A percentile compares a stretch with the other conserved stretches of the same genome.
Evolutionary conservation across 306 rosid species (phyloP).

Genomic region (Hippophae rhamnoides): DNA sequence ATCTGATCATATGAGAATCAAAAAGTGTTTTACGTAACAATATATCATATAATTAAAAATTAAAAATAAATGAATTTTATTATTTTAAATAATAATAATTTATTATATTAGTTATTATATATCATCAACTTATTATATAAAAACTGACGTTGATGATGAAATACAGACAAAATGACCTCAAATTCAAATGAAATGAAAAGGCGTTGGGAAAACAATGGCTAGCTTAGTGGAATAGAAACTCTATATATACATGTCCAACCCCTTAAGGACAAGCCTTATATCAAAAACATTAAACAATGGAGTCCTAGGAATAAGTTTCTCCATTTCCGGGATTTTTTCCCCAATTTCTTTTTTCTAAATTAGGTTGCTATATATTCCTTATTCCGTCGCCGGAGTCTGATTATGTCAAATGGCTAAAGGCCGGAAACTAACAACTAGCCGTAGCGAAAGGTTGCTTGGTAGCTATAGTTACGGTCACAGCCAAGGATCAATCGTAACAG

Average conservation of each 20-base stretch:
- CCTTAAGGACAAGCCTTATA: conserved; percentile 18
- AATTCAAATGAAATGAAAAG: conserved; percentile 67
- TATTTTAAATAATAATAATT: no score
- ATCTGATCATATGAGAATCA: background rate
- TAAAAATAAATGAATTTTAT: no score
- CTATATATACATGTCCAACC: conserved; percentile 46
- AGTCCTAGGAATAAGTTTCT: conserved; percentile 2
- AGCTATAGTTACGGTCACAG: conserved; percentile 29
- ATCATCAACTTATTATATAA: conserved; percentile 11
- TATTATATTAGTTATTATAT: background rate
- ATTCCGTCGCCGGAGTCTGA: conserved; percentile 22
- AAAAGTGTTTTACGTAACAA: no score
- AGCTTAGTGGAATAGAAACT: conserved; percentile 6
- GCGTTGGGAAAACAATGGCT: background rate
- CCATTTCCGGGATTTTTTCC: background rate
- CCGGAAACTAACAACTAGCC: conserved; percentile 60
- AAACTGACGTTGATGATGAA: conserved; percentile 13
- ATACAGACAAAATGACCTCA: conserved; percentile 60
- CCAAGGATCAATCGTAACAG: conserved; percentile 27
- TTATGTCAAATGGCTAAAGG: conserved; percentile 71
- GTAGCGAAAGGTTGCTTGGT: conserved; percentile 69
- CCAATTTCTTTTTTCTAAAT: background rate
- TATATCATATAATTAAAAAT: no score
- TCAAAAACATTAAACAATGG: conserved; percentile 20
- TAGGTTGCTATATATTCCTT: conserved; percentile 11